phyloP scores from a whole-genome alignment of 208 protist species.

The Leishmania lainsoni region DNA sequence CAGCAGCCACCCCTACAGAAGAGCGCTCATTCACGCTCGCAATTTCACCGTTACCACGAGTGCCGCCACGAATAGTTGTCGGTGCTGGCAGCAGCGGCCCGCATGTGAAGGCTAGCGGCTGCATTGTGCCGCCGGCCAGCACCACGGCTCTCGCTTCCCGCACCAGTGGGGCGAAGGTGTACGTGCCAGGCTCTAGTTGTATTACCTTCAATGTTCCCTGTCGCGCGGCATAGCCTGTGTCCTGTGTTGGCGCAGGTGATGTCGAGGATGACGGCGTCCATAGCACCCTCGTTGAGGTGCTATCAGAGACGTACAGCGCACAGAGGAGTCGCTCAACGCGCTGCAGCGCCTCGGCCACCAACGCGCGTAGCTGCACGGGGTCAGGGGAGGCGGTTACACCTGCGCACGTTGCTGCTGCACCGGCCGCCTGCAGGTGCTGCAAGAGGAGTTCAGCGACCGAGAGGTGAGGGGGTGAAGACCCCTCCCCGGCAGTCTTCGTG shows the following conservation, averaged over 20 bases:
- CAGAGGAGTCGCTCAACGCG: slow-evolving; percentile 33
- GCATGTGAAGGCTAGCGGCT: slow-evolving; percentile 83
- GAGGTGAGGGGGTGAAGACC: background rate
- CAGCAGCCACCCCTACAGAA: background rate
- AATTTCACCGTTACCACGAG: background rate
- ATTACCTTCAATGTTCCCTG: slow-evolving; percentile 45
- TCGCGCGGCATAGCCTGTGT: background rate
- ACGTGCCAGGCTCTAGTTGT: slow-evolving; percentile 66
- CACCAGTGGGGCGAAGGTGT: slow-evolving; percentile 65
- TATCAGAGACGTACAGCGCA: slow-evolving; percentile 33
- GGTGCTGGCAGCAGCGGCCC: slow-evolving; percentile 56
- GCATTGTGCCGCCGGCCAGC: slow-evolving; percentile 94
- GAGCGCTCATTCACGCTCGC: background rate
- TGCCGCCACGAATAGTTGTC: background rate
- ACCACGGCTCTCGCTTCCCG: slow-evolving; percentile 64
- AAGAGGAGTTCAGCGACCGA: background rate
- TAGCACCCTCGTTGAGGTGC: slow-evolving; percentile 31
- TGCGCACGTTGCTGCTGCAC: background rate
- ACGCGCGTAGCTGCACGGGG: slow-evolving; percentile 8
- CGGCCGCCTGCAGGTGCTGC: background rate
- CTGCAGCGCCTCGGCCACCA: slow-evolving; percentile 26
- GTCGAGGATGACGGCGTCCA: slow-evolving; percentile 3
- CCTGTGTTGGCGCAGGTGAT: background rate
- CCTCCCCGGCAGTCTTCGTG: background rate
- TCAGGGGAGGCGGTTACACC: background rate